phyloP scores from a whole-genome alignment of 139 green algal genomes.

The Chlorella vulgaris region DNA sequence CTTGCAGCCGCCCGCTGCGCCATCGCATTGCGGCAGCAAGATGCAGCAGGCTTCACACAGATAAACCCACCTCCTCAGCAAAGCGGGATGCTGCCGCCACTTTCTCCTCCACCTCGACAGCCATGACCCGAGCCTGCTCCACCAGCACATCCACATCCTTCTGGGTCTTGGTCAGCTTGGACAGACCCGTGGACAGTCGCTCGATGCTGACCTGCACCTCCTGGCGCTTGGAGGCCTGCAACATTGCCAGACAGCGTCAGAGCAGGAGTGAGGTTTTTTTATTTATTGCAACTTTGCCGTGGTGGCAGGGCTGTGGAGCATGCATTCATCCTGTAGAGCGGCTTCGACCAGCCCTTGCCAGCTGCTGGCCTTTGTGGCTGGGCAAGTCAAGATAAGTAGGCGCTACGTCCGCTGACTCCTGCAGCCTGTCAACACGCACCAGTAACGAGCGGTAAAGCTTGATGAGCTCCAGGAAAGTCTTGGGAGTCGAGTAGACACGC shows the following conservation, averaged over 20 bases:
- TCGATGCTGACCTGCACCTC: slow-evolving; percentile 9
- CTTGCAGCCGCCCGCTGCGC: no score
- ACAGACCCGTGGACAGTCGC: slow-evolving; percentile 59
- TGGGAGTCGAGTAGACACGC: slow-evolving; percentile 90
- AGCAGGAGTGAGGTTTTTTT: not conserved
- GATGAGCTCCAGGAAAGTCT: slow-evolving; percentile 92
- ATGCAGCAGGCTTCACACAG: not conserved
- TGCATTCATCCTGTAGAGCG: no score
- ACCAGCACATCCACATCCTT: slow-evolving; percentile 89
- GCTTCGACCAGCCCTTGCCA: no score
- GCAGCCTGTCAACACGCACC: not conserved
- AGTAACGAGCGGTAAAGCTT: slow-evolving; percentile 73
- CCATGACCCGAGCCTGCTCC: slow-evolving; percentile 84
- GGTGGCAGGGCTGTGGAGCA: no score
- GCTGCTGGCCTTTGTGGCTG: no score
- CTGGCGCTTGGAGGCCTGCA: slow-evolving; percentile 43
- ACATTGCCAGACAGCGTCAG: not conserved
- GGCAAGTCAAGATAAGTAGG: no score
- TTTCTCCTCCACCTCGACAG: slow-evolving; percentile 88
- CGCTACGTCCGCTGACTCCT: slow-evolving; percentile 83
- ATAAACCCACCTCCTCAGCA: slow-evolving; percentile 71
- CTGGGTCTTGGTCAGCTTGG: slow-evolving; percentile 84
- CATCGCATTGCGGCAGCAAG: no score
- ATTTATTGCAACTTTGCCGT: slow-evolving; percentile 57
- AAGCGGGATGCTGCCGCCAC: slow-evolving; percentile 82